Evolutionary conservation across 2,329 filamentous ascomycete species (phyloP), one percentile per base, ranked within the genome.

Genomic region (Penicillium sclerotigenum): DNA sequence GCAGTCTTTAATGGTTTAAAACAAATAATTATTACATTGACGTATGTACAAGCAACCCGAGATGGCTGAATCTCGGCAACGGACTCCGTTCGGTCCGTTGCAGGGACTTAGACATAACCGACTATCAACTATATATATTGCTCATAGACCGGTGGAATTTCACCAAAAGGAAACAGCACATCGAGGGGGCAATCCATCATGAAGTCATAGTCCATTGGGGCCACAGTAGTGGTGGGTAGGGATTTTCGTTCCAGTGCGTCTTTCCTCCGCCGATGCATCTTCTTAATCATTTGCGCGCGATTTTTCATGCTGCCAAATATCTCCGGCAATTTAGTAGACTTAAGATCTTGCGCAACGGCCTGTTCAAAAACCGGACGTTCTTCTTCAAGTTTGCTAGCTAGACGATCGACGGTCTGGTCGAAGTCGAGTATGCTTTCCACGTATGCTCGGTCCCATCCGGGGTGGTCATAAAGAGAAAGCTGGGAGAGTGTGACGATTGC

Each of bases 401-500:
- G 31, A 3, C 7, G 36, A 28, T 67, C 61, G 10, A 68, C 18
- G 1, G 57, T 57, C 1, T 54, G 41, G 10, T 61, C 29, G 42
- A 68, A 64, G 33, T 68, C 62, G 2, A 71, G 47, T 1, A 49
- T 63, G 13, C 34, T 59, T 14, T 52, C 59, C 1, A 61, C 64
- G 42, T 69, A 67, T 3, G 56, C 49, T 8, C 57, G 60, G 47
- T 71, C 65, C 68, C 69, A 71, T 20, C 57, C 61, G 11, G 52
- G 46, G 9, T 50, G 46, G 7, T 66, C 60, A 10, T 65, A 67
- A 1, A 72, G 59, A 5, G 56, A 56, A 10, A 71, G 51, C 7
- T 63, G 65, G 9, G 68, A 72, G 0, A 69, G 47, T 3, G 64
- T 51, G 33, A 68, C 59, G 11, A 66, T 50, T 11, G 75, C 77